Evolutionary conservation across 495 filamentous ascomycete genomes (phyloP), one percentile per base, ranked within the genome.

Genomic region (Penicillium samsonianum): DNA sequence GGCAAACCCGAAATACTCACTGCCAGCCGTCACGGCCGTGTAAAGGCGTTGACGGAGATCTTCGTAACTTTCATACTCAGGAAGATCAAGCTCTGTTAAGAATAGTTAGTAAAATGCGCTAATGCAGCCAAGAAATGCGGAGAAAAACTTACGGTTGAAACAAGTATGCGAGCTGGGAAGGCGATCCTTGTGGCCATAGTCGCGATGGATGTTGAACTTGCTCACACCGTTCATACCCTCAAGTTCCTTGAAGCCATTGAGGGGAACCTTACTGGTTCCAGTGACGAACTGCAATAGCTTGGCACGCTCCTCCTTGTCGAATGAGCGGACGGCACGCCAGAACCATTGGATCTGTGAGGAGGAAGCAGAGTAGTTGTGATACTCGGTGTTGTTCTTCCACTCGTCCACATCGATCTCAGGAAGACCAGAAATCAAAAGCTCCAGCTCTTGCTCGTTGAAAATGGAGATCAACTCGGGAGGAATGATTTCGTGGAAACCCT

Each of bases 331-430:
- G 4, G 95, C 94, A 65, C 94, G 88, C 94, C 94, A 99, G 85
- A 99, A 97, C 95, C 94, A 98, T 73, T 99, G 94, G 63, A 99
- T 97, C 67, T 99, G 94, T 23, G 92, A 87, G 2, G 94, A 96
- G 0, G 92, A 90, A 26, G 90, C 88, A 16, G 90, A 89, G 79
- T 98, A 99, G 73, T 97, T 98, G 74, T 98, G 94, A 65, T 97
- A 98, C 67, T 98, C 95, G 19, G 92, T 96, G 73, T 96, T 95
- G 72, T 88, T 90, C 84, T 96, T 96, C 94, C 94, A 99, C 77
- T 99, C 94, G 64, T 99, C 94, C 31, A 97, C 87, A 58, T 98
- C 92, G 61, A 99, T 96, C 62, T 98, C 94, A 6, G 94, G 94
- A 41, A 99, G 78, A 73, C 94, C 94, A 42, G 94, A 99, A 69